Conservation (phyloP, 306 rosid genomes). For the Sechiopsis laciniata region DNA sequence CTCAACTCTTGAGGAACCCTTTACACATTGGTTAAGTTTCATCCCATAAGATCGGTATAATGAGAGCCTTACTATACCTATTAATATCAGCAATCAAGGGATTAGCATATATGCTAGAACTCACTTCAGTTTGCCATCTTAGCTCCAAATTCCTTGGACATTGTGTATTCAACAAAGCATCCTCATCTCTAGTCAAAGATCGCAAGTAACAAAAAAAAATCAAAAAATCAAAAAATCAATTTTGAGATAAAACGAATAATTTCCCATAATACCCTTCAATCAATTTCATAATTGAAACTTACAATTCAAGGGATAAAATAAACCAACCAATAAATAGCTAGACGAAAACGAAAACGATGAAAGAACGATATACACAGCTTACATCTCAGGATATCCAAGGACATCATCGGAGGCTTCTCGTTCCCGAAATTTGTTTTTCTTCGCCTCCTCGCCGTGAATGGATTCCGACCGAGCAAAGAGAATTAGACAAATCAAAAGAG, state of each 20-base stretch:
- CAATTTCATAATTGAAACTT: background rate
- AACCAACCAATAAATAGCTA: background rate
- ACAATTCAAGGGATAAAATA: background rate
- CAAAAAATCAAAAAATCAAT: background rate
- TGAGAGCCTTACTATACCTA: constrained; percentile 40
- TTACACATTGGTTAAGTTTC: background rate
- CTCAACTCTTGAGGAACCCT: background rate
- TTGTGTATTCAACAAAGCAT: constrained; percentile 67
- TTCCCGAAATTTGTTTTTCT: constrained; percentile 61
- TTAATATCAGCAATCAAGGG: constrained; percentile 94
- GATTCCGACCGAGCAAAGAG: constrained; percentile 32
- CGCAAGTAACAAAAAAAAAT: background rate
- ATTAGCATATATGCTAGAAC: constrained; percentile 88
- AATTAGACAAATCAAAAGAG: constrained; percentile 38
- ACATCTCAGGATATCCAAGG: constrained; percentile 78
- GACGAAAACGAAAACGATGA: background rate
- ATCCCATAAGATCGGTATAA: background rate
- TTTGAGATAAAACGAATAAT: background rate
- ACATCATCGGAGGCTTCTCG: constrained; percentile 87
- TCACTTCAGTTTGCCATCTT: constrained; percentile 97
- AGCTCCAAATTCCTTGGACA: constrained; percentile 94
- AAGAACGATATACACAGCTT: constrained; percentile 18
- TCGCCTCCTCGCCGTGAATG: constrained; percentile 47
- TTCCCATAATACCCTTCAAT: background rate
- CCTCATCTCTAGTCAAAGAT: constrained; percentile 60